Evolutionary conservation across 441 rosid genomes (phyloP), one percentile per base, ranked within the genome.

Genomic region (Bruguiera hainesii): DNA sequence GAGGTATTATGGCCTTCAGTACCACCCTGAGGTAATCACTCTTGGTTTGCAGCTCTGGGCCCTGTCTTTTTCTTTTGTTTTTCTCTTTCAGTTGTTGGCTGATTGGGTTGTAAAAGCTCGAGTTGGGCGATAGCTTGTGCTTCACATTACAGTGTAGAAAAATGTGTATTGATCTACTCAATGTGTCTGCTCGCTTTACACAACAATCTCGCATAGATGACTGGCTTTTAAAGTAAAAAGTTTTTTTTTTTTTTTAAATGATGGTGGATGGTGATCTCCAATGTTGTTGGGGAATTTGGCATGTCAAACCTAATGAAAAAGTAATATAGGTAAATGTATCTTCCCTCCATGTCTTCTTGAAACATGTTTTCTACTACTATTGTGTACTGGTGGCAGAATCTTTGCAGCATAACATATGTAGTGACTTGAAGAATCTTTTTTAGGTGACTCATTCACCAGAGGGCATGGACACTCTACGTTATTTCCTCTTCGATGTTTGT

Each of bases 401-500:
- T 37, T n/a, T 53, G 57, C 26, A 5, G 57, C 42, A 20, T 28
- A 50, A 56, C 31, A 46, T 57, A 49, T 26, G 31, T 31, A 28
- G 39, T 60, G n/a, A 2, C 51, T 62, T 53, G 30, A 66, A 76
- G 68, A 23, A 71, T 75, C 37, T 70, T 78, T 65, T 71, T 64
- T 62, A 91, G 99, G 99, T 94, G 66, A 88, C 96, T 33, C 97
- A 91, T 81, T 91, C 97, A 1, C 88, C 97, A 0, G 83, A 86
- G 82, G 97, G 99, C 57, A 91, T 94, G 98, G 96, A 84, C 42
- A 94, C 90, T 2, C 82, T 94, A 50, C 66, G 75, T 0, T 78
- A 85, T 65, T 94, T 94, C 69, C 90, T 94, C 25, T 85, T 85
- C 68, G 79, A 86, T 75, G 81, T 91, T 39, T 89, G 98, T 79